A percentile compares a stretch with the other conserved stretches of the same genome.
Conservation (phyloP, 208 protist species). For the Trichomonas gallinae region DNA sequence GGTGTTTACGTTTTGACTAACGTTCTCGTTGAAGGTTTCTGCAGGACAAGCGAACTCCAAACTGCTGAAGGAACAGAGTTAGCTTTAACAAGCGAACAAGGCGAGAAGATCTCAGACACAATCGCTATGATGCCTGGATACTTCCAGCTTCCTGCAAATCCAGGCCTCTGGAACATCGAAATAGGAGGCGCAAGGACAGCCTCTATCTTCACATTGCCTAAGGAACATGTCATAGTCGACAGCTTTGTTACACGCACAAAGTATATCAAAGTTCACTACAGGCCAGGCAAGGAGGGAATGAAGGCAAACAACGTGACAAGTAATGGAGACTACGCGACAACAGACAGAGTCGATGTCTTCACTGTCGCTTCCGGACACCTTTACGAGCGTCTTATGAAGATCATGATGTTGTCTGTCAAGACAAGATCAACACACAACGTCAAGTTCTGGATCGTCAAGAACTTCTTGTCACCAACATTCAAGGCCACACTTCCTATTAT, state of each 20-base stretch:
- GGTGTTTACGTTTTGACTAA: background rate
- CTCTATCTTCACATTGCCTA: background rate
- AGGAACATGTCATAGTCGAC: background rate
- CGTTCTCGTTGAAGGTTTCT: background rate
- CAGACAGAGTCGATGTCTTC: background rate
- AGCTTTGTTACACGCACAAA: background rate
- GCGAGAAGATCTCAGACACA: background rate
- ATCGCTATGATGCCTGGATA: background rate
- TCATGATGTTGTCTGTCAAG: background rate
- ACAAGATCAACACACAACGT: conserved; percentile 46
- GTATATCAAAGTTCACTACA: background rate
- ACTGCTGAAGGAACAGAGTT: background rate
- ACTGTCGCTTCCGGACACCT: conserved; percentile 18
- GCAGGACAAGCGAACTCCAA: background rate
- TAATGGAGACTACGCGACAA: background rate
- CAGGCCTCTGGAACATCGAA: background rate
- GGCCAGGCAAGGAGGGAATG: background rate
- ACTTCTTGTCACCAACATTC: conserved; percentile 87
- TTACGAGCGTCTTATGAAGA: background rate
- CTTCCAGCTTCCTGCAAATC: background rate
- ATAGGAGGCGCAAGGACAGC: background rate
- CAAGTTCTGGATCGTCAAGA: conserved; percentile 96
- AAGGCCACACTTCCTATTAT: conserved; percentile 61
- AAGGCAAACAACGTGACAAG: background rate
- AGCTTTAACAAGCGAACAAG: background rate